Evolutionary conservation across 1,139 yeast species (phyloP), one percentile per base, ranked within the genome.

Genomic region (Maudiozyma humilis): DNA sequence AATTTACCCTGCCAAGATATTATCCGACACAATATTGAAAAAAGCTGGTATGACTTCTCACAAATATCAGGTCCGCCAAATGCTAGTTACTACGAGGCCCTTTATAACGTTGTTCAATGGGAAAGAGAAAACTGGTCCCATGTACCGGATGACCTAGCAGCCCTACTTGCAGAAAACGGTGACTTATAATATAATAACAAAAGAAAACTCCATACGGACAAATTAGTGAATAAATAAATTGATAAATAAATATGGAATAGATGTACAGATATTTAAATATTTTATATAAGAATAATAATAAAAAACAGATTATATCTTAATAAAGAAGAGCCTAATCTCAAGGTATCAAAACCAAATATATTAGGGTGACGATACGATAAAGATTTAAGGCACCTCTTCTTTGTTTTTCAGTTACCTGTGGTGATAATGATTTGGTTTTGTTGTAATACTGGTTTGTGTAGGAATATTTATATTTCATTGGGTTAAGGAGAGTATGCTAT

Each of bases 71-170:
- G 10, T 6, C 27, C 6, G 8, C 10, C 27, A 6, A 56, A 56
- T 2, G 58, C 30, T 2, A 36, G 40, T 7, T 47, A 47, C 39
- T 35, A 38, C 7, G 48, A 57, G 32, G 54, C 67, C 10, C 56
- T 56, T 45, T 44, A 43, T 3, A 55, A 59, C 38, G 55, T 70
- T 51, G 27, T 47, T 2, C 34, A 46, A 17, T 67, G 70, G 70
- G 51, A 52, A 1, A 41, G 41, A 7, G 50, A 51, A 12, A 41
- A 47, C 12, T 72, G 77, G 77, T 44, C 48, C 5, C 51, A 44
- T 2, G 55, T 71, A 4, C 78, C 78, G 1, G 74, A 73, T 51
- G 78, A 73, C 44, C 56, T 73, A 39, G 41, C 46, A 8, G 40
- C 42, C 0, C 41, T 49, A 16, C 45, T 63, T 40, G 15, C 42